Base-by-base conservation (phyloP, 164 flowering plant species). In the Santalum album region DNA sequence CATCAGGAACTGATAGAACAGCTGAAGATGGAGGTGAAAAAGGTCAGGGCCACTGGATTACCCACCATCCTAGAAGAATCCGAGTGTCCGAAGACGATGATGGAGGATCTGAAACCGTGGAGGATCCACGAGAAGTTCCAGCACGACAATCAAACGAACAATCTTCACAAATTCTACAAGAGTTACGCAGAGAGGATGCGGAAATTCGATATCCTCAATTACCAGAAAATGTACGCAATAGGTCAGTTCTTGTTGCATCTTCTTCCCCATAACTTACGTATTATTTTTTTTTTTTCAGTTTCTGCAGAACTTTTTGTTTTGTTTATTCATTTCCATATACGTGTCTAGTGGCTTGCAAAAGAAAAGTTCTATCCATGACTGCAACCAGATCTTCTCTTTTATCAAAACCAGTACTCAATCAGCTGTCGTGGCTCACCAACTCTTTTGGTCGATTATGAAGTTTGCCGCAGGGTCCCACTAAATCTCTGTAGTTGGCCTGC, bases 51-150 rank as follows among this genome's bases (percentile, higher is more conserved):
- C n/a, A 78, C 75, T 3, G 90, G 96, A 6, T 75, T 94, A 19
- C 97, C 99, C 0, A 94, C 99, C 7, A 94, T 94, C n/a, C 47
- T 83, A 1, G 99, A 94, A 63, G 96, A 94, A 53, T 73, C 79
- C 0, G 96, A 90, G 55, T 78, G 72, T 18, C 87, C 96, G 0
- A 90, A 79, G 68, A 65, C 7, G 22, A 38, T 77, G 20, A 69
- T 67, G 64, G 90, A 78, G 3, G 96, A 90, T 59, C 69, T 86
- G 59, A 81, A 78, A 71, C 97, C 95, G 7, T 90, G 97, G 96
- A 86, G 81, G 71, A 75, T 87, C 18, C 87, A 84, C 6, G 96
- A 94, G 39, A 82, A 75, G 69, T 66, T 75, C 55, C 74, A 73
- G 26, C 83, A 70, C 25, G 82, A 72, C 24, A 85, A 78, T 49